Evolutionary conservation across 106 monocot species (phyloP), one percentile per base, ranked within the genome.

Genomic region (Narthecium ossifragum): DNA sequence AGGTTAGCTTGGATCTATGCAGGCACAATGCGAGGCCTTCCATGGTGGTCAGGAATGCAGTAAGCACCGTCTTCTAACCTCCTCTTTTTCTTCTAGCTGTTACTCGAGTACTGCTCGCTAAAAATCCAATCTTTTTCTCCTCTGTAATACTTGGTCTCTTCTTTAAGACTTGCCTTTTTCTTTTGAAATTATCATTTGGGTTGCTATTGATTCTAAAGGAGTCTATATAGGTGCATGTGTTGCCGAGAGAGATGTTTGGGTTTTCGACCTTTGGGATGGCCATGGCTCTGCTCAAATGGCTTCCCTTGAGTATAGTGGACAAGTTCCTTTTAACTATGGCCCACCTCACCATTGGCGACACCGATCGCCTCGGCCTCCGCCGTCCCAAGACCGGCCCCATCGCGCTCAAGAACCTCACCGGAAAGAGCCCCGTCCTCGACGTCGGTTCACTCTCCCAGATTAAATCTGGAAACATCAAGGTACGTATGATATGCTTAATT

Each of bases 361-460:
- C 96, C 2, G 84, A 78, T 31, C 56, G 59, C 21, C 62, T 78
- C 28, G 90, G 90, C 14, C 90, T 90, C 33, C 72, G 71, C 2
- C 26, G 90, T 31, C 90, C 90, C 8, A 87, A 98, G 55, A 61
- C 63, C 17, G 90, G 90, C 2, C 96, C 96, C 29, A 58, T 98
- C 34, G 90, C 86, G 73, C 90, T 87, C 58, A 98, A 98, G 73
- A 84, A 87, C 73, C 80, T 78, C 20, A 86, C 96, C 12, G 90
- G 96, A 2, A 98, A 87, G 65, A 90, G 90, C 21, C 96, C 96
- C 34, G 90, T 96, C 4, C 80, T 96, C 10, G 94, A 96, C 60
- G 76, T 81, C 4, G 94, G 94, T 1, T 64, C 86, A 9, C 67
- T 96, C 26, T 49, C 80, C 18, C 76, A 71, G 25, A 96, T 96